Evolutionary conservation across 495 filamentous ascomycete genomes (phyloP).

Genomic region (Lophiostoma macrostomum): DNA sequence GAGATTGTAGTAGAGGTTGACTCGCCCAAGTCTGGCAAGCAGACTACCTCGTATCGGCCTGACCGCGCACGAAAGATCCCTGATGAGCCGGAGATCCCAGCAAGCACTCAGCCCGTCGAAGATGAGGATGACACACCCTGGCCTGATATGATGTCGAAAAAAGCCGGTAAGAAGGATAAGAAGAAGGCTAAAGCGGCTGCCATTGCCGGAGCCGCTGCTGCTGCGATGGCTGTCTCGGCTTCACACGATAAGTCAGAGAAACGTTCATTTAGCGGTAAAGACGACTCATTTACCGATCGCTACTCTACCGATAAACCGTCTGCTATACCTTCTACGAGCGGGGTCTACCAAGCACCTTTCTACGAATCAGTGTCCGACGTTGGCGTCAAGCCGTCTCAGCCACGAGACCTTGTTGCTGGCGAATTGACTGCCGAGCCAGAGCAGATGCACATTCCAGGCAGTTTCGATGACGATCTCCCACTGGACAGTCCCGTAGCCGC

Average conservation of each 20-base stretch:
- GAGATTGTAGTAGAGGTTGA: slow-evolving; percentile 31
- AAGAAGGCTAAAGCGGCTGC: slow-evolving; percentile 26
- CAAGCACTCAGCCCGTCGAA: slow-evolving; percentile 23
- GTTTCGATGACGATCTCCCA: slow-evolving; percentile 18
- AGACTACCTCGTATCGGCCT: slow-evolving; percentile 10
- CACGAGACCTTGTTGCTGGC: slow-evolving; percentile 8
- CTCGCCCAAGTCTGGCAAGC: slow-evolving; percentile 23
- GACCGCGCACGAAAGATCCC: slow-evolving; percentile 19
- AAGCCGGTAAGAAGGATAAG: slow-evolving; percentile 30
- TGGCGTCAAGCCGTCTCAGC: background rate
- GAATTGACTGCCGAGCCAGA: slow-evolving; percentile 11
- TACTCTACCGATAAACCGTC: background rate
- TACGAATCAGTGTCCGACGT: slow-evolving; percentile 13
- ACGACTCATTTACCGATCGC: slow-evolving; percentile 6
- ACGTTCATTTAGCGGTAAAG: background rate
- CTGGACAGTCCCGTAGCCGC: background rate
- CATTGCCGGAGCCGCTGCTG: slow-evolving; percentile 3
- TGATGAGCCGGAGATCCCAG: slow-evolving; percentile 14
- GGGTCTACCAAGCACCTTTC: slow-evolving; percentile 8
- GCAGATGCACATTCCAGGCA: slow-evolving; percentile 25
- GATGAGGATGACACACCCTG: slow-evolving; percentile 12
- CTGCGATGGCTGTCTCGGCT: background rate
- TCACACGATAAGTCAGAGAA: background rate
- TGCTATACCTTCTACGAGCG: slow-evolving; percentile 8
- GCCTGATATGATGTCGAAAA: slow-evolving; percentile 11